Evolutionary conservation across 2,329 filamentous ascomycete species (phyloP).

Genomic region (Parascedosporium putredinis): DNA sequence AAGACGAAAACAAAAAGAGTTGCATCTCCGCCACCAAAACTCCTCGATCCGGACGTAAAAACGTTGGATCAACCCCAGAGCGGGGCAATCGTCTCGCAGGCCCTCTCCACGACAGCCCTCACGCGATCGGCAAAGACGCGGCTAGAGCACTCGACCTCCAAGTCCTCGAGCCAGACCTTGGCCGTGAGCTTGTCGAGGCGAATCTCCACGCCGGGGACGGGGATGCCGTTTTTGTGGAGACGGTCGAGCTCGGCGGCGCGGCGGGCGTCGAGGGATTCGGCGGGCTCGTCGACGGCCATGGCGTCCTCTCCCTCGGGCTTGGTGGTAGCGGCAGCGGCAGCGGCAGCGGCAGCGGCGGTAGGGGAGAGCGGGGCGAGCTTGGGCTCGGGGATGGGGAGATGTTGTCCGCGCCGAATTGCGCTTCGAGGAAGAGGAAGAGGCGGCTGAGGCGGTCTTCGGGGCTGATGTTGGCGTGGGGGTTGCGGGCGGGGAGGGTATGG

Average conservation of each 20-base stretch:
- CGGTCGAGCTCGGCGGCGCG: slow-evolving; percentile 61
- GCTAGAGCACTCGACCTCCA: slow-evolving; percentile 81
- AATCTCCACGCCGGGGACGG: slow-evolving; percentile 81
- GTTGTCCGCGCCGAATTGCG: slow-evolving; percentile 81
- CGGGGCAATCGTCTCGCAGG: slow-evolving; percentile 75
- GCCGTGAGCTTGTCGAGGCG: slow-evolving; percentile 80
- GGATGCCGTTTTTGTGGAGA: slow-evolving; percentile 74
- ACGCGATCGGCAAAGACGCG: slow-evolving; percentile 74
- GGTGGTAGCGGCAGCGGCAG: slow-evolving; percentile 12
- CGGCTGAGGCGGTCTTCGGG: slow-evolving; percentile 71
- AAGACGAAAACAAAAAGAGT: too few species aligned
- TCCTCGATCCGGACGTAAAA: background rate
- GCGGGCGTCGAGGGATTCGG: slow-evolving; percentile 43
- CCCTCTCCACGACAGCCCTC: slow-evolving; percentile 78
- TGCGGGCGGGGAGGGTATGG: slow-evolving; percentile 33
- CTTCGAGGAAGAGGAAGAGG: slow-evolving; percentile 91
- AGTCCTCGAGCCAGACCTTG: slow-evolving; percentile 80
- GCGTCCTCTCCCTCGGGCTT: slow-evolving; percentile 14
- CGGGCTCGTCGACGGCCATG: slow-evolving; percentile 24
- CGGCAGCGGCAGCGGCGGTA: slow-evolving; percentile 15
- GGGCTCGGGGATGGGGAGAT: slow-evolving; percentile 65
- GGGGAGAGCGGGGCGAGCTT: slow-evolving; percentile 36
- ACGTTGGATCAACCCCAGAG: slow-evolving; percentile 46
- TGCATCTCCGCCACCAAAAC: background rate
- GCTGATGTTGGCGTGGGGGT: slow-evolving; percentile 63